phyloP scores from a whole-genome alignment of 768 basidiomycete genomes.

The Chlorophyllum brunneum region DNA sequence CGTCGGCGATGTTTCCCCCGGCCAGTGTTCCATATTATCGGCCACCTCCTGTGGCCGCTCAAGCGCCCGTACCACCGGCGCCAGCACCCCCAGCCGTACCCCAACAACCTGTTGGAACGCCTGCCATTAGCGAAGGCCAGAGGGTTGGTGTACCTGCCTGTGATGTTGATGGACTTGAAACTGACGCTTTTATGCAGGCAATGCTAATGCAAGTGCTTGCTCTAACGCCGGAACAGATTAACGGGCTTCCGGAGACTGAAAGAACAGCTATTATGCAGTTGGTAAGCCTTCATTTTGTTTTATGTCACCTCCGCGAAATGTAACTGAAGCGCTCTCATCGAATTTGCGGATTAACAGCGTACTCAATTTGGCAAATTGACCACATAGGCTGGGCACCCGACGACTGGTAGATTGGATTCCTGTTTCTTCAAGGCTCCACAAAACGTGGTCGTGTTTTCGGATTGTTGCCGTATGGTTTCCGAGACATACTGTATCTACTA shows the following conservation, averaged over 20 bases:
- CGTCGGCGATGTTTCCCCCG: slow-evolving; percentile 28
- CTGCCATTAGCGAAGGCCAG: slow-evolving; percentile 50
- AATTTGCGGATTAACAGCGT: neutral
- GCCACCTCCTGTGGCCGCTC: slow-evolving; percentile 6
- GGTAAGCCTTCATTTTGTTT: slow-evolving; percentile 43
- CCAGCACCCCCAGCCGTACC: slow-evolving; percentile 26
- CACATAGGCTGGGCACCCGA: neutral
- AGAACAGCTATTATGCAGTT: slow-evolving; percentile 76
- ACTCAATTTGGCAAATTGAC: slow-evolving; percentile 8
- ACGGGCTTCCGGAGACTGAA: slow-evolving; percentile 73
- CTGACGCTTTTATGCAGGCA: slow-evolving; percentile 37
- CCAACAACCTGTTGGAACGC: slow-evolving; percentile 24
- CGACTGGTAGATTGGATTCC: neutral
- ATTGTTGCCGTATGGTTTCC: neutral
- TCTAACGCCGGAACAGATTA: slow-evolving; percentile 81
- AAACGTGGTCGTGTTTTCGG: neutral
- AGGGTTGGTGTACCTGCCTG: slow-evolving; percentile 27
- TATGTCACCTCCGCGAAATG: neutral
- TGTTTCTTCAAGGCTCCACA: neutral
- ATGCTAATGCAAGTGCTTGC: slow-evolving; percentile 87
- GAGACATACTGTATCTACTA: neutral
- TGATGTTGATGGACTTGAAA: slow-evolving; percentile 9
- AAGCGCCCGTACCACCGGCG: slow-evolving; percentile 20
- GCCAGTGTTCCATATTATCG: slow-evolving; percentile 26
- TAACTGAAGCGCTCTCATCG: neutral